These are phyloP conservation scores for Verticillium tricorpus DNA, from an alignment of 2,329 filamentous ascomycete genomes.

Conservation along the genomic window DNA sequence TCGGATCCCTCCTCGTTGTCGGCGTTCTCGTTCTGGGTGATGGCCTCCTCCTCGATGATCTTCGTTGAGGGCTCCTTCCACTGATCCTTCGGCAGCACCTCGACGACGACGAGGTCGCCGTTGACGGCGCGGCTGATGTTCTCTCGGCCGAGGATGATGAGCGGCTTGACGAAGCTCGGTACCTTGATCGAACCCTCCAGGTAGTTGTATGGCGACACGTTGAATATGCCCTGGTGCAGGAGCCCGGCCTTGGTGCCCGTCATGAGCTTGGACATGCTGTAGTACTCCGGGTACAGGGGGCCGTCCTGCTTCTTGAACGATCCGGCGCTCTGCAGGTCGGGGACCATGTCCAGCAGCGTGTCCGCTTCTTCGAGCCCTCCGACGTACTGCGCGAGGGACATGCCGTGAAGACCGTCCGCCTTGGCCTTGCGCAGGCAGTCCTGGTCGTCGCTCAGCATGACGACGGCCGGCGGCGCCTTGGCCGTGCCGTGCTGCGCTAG, in stretches of 20 bases:
- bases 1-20: constrained; percentile 71
- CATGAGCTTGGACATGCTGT: constrained; percentile 85
- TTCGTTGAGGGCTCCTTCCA: constrained; percentile 97
- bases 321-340: constrained; percentile 66
- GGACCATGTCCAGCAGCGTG: constrained; percentile 88
- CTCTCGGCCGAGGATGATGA: constrained; percentile 85
- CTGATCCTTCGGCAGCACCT: constrained; percentile 87
- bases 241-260: constrained; percentile 86
- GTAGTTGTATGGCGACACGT: constrained; percentile 97
- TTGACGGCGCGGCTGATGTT: constrained; percentile 94
- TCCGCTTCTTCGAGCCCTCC: constrained; percentile 77
- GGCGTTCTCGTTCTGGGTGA: constrained; percentile 91
- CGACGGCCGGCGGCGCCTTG: constrained; percentile 65
- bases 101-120: constrained; percentile 88
- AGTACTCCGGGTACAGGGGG: constrained; percentile 85
- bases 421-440: constrained; percentile 82
- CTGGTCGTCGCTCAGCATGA: constrained; percentile 92
- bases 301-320: constrained; percentile 58
- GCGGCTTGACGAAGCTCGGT: constrained; percentile 80
- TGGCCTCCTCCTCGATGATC: constrained; percentile 87
- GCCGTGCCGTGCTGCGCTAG: constrained; percentile 56
- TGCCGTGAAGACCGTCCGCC: constrained; percentile 65
- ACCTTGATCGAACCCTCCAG: constrained; percentile 90
- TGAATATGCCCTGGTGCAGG: constrained; percentile 92
- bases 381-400: constrained; percentile 74